Conservation (phyloP, 805 yeast genomes). For the Helenozyma rhizophorensis region DNA sequence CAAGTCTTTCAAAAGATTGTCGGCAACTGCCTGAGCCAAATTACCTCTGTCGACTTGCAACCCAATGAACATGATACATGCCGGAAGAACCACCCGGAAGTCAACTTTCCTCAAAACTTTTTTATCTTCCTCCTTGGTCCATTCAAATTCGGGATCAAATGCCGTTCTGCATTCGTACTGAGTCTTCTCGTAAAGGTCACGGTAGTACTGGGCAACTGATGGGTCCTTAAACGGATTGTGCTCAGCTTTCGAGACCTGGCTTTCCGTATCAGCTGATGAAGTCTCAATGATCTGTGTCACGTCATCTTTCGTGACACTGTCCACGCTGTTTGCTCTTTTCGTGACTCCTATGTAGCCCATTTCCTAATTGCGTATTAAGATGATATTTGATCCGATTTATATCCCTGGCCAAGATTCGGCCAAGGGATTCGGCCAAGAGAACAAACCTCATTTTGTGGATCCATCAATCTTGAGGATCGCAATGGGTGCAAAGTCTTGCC, state of each 20-base stretch:
- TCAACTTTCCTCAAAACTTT: slow-evolving; percentile 49
- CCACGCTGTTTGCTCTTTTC: not conserved
- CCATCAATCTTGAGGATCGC: too few species aligned
- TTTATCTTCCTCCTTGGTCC: slow-evolving; percentile 52
- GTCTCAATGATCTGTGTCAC: too few species aligned
- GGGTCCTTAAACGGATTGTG: slow-evolving; percentile 38
- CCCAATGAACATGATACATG: slow-evolving; percentile 55
- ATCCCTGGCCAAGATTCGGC: too few species aligned
- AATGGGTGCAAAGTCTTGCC: too few species aligned
- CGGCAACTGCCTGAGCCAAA: slow-evolving; percentile 55
- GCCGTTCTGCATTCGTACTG: slow-evolving; percentile 51
- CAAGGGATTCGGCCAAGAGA: too few species aligned
- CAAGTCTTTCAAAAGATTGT: slow-evolving; percentile 49
- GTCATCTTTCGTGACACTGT: too few species aligned
- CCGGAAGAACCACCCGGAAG: slow-evolving; percentile 51
- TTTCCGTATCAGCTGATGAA: too few species aligned
- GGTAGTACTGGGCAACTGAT: slow-evolving; percentile 42
- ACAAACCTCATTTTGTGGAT: too few species aligned
- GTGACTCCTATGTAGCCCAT: slow-evolving; percentile 5
- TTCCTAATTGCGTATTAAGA: not conserved
- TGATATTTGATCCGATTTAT: too few species aligned
- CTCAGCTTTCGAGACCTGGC: too few species aligned
- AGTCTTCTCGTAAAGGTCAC: slow-evolving; percentile 41
- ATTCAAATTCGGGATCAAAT: slow-evolving; percentile 53
- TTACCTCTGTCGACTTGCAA: slow-evolving; percentile 58